Percentiles rank a stretch among this genome's conserved stretches.
Conservation (phyloP, 305 asterid genomes). For the Fraxinus sp. region DNA sequence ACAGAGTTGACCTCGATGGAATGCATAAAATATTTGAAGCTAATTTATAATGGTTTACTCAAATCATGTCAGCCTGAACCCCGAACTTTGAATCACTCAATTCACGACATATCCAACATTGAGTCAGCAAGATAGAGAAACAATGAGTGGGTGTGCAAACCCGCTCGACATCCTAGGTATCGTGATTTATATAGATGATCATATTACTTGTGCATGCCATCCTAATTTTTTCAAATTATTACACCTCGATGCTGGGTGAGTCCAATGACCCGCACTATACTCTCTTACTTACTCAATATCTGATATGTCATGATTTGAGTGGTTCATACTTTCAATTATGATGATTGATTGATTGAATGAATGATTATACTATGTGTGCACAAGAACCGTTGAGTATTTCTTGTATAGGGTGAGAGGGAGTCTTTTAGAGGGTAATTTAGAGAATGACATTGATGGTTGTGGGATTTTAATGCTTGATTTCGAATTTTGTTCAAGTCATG, state of each 20-base stretch:
- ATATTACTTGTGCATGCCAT: background rate
- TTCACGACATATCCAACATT: background rate
- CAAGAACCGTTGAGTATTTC: background rate
- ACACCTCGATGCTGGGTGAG: background rate
- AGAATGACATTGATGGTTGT: slow-evolving; percentile 17
- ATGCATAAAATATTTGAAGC: background rate
- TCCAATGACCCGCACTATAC: background rate
- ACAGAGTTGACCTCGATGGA: slow-evolving; percentile 17
- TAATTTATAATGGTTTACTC: background rate
- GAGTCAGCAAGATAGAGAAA: background rate
- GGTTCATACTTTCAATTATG: background rate
- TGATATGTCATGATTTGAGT: background rate
- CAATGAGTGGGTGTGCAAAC: background rate
- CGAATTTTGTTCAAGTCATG: background rate
- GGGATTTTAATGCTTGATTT: slow-evolving; percentile 13
- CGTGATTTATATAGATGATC: background rate
- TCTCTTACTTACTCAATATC: background rate
- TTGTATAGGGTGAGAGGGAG: background rate
- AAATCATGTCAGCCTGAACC: background rate
- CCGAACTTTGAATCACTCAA: background rate
- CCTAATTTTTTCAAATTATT: background rate
- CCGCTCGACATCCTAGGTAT: background rate
- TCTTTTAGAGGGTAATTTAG: background rate
- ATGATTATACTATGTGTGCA: background rate
- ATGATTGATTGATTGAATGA: background rate